Conservation (phyloP, 2,329 filamentous ascomycete genomes). For the Nigrograna mackinnonii region DNA sequence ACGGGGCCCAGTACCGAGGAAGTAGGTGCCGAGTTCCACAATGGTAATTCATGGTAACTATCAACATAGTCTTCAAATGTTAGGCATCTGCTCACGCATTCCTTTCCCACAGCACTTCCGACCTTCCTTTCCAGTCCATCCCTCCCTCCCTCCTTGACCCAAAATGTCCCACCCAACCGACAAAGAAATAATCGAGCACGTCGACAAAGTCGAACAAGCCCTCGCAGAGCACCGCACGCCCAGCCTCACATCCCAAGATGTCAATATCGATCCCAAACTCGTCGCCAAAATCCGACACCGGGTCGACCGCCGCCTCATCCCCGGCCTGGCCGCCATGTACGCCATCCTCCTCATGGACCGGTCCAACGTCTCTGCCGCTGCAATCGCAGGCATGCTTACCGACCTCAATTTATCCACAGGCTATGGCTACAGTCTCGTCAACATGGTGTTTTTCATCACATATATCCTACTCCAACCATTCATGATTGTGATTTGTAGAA, state of each 20-base stretch:
- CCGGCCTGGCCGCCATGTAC: constrained; percentile 25
- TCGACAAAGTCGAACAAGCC: constrained; percentile 24
- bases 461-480: constrained; percentile 27
- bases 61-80: too few relatives aligned
- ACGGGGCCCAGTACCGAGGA: too few relatives aligned
- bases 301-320: constrained; percentile 27
- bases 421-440: constrained; percentile 26
- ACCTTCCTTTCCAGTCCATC: too few relatives aligned
- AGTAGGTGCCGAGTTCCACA: too few relatives aligned
- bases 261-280: constrained; percentile 20
- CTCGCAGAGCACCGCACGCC: constrained; percentile 11
- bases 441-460: constrained; percentile 29
- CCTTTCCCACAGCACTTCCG: too few relatives aligned
- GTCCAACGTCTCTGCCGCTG: constrained; percentile 30
- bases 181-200: constrained; percentile 12
- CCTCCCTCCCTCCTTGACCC: too few relatives aligned
- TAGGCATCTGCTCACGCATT: too few relatives aligned
- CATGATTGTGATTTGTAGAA: constrained; percentile 25
- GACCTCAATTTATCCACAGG: constrained; percentile 25
- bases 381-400: constrained; percentile 28
- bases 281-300: constrained; percentile 21
- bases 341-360: constrained; percentile 27
- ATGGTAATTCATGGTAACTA: too few relatives aligned
- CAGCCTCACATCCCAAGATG: constrained; percentile 9
- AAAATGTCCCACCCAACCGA: constrained; percentile 16